A percentile compares a stretch with the other conserved stretches of the same genome.
These are phyloP conservation scores for Macrophomina phaseolina DNA, from an alignment of 2,329 filamentous ascomycete species.

Conservation along the genomic window DNA sequence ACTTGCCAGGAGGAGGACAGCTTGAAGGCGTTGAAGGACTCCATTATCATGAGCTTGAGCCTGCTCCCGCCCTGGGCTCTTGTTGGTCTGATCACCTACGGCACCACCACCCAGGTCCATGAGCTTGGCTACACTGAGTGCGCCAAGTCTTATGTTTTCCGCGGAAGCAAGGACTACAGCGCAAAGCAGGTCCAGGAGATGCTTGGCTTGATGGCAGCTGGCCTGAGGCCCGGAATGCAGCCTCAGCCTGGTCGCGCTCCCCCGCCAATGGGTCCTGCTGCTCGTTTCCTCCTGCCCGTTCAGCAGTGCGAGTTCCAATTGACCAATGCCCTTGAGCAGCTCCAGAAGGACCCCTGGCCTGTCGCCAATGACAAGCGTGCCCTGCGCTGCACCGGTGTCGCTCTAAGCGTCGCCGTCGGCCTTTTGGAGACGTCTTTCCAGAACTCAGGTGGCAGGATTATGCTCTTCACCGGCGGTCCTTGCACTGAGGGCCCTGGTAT, in stretches of 20 bases:
- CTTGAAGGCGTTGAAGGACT: constrained; percentile 81
- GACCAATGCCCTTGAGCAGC: constrained; percentile 90
- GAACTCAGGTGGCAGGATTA: constrained; percentile 92
- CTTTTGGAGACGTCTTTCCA: constrained; percentile 94
- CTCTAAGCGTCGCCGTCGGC: constrained; percentile 92
- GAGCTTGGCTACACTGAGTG: constrained; percentile 98
- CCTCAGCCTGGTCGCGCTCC: constrained; percentile 76
- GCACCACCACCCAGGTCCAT: constrained; percentile 97
- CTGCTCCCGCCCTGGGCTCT: constrained; percentile 80
- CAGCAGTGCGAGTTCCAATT: constrained; percentile 97
- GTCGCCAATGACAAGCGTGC: constrained; percentile 91
- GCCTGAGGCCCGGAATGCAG: constrained; percentile 72
- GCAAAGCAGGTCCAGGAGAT: constrained; percentile 99
- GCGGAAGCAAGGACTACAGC: constrained; percentile 96
- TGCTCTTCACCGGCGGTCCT: constrained; percentile 94
- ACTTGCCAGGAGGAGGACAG: constrained; percentile 89
- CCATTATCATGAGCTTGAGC: constrained; percentile 83
- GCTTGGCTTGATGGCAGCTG: constrained; percentile 80
- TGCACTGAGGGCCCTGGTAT: constrained; percentile 96
- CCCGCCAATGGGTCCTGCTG: constrained; percentile 77
- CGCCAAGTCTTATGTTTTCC: constrained; percentile 97
- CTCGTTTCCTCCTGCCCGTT: constrained; percentile 90
- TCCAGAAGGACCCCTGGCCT: constrained; percentile 97
- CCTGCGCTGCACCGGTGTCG: constrained; percentile 91
- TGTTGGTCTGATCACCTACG: constrained; percentile 84